These are phyloP conservation scores for Penicillium desertorum DNA, from an alignment of 495 filamentous ascomycete species.

Conservation along the genomic window DNA sequence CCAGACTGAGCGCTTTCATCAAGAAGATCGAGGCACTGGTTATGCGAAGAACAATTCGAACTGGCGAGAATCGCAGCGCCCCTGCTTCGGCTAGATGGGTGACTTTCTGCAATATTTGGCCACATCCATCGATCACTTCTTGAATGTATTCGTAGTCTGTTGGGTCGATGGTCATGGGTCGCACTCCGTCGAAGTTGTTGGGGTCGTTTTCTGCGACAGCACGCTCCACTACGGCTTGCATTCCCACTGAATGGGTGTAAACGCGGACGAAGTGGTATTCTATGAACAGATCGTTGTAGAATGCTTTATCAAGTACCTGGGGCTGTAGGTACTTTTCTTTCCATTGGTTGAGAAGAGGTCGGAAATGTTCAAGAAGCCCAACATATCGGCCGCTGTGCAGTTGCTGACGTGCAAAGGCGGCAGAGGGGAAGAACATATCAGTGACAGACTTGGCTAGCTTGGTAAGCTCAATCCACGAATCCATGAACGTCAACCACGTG, in stretches of 20 bases:
- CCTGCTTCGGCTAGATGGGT: slow-evolving; percentile 42
- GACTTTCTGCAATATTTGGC: slow-evolving; percentile 51
- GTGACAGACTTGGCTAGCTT: slow-evolving; percentile 54
- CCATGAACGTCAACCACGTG: slow-evolving; percentile 49
- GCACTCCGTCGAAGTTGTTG: slow-evolving; percentile 38
- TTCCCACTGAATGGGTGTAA: slow-evolving; percentile 54
- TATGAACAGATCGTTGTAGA: slow-evolving; percentile 49
- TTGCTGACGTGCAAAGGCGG: slow-evolving; percentile 51
- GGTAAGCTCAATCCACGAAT: slow-evolving; percentile 54
- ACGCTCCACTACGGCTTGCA: slow-evolving; percentile 55
- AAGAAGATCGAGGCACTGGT: slow-evolving; percentile 54
- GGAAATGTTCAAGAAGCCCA: slow-evolving; percentile 53
- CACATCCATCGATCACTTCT: slow-evolving; percentile 55
- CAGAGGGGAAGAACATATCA: slow-evolving; percentile 54
- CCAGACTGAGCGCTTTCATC: slow-evolving; percentile 54
- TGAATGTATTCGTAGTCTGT: slow-evolving; percentile 57
- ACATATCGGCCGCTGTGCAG: slow-evolving; percentile 54
- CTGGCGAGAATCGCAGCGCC: slow-evolving; percentile 49
- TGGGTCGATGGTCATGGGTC: slow-evolving; percentile 50
- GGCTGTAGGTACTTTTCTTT: slow-evolving; percentile 50
- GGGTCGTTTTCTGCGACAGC: slow-evolving; percentile 43
- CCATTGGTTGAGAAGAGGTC: slow-evolving; percentile 51
- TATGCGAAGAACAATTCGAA: slow-evolving; percentile 53
- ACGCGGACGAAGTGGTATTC: slow-evolving; percentile 57
- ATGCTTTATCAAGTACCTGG: slow-evolving; percentile 39